Evolutionary conservation across 257 asterid genomes (phyloP), one percentile per base, ranked within the genome.

Genomic region (Ballota nigra): DNA sequence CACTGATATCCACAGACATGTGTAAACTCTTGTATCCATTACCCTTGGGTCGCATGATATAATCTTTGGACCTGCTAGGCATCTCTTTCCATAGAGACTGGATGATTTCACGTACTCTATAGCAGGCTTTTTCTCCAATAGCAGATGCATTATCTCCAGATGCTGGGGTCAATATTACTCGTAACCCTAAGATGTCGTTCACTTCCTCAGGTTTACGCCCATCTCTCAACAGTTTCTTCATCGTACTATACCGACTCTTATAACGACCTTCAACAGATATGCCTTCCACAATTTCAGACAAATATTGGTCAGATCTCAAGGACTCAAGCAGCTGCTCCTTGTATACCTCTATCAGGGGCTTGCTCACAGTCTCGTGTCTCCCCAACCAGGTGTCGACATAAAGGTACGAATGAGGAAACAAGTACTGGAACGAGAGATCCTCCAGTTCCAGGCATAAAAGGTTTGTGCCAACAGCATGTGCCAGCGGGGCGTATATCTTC

Each of bases 161-260:
- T 29, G 36, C 28, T 52, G 96, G 85, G 65, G 62, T 78, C 75
- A 92, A 55, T 61, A 92, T 70, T 11, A 93, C 96, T 77, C 98
- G 82, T 57, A 93, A 71, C 58, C 97, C 98, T 74, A 91, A 80
- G 68, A 91, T 79, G 74, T 93, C 97, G 34, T 91, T 83, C 65
- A 93, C 96, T 81, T 93, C 90, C 79, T 93, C 96, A 63, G 97
- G 92, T 75, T 84, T 89, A 34, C 98, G 94, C 2, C 97, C 97
- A 72, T 91, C 96, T 79, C 87, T 83, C 76, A 93, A 55, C 4
- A 93, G 89, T 68, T 93, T 93, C 90, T 93, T 93, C 98, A 93
- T 93, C 66, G 98, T 87, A 84, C 98, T 93, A 66, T 86, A 93
- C 61, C 92, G 89, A 74, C 97, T 89, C 83, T 93, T 93, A 31